These are phyloP conservation scores for Cercospora brassicicola DNA, from an alignment of 2,329 filamentous ascomycete genomes.

Conservation along the genomic window DNA sequence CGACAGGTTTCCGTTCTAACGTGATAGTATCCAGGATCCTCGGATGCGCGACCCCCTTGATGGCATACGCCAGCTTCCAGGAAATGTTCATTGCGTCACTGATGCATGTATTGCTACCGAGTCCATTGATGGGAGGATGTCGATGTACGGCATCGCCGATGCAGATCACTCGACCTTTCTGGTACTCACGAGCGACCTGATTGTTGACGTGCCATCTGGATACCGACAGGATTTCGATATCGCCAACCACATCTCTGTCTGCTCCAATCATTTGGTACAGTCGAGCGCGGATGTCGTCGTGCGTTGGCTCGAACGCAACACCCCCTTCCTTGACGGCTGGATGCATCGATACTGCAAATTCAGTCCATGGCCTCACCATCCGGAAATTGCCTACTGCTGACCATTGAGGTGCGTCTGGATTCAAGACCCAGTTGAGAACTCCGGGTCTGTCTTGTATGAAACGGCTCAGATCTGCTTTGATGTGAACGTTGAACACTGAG, in stretches of 20 bases:
- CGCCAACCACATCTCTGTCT: conserved; percentile 38
- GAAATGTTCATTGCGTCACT: conserved; percentile 41
- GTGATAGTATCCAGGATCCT: conserved; percentile 34
- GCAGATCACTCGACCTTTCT: conserved; percentile 51
- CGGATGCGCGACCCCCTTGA: conserved; percentile 28
- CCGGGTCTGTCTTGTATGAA: conserved; percentile 48
- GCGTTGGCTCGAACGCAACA: conserved; percentile 42
- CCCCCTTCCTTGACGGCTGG: conserved; percentile 33
- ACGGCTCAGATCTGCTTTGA: conserved; percentile 49
- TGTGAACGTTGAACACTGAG: conserved; percentile 45
- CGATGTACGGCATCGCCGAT: conserved; percentile 60
- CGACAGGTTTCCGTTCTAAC: conserved; percentile 39
- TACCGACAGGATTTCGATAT: conserved; percentile 42
- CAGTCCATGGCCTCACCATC: conserved; percentile 62
- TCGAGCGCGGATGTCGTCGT: conserved; percentile 45
- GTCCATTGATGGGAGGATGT: conserved; percentile 58
- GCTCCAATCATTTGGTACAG: conserved; percentile 51
- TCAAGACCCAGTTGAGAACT: conserved; percentile 58
- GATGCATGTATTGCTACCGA: conserved; percentile 58
- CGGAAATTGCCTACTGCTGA: conserved; percentile 52
- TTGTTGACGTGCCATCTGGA: conserved; percentile 60
- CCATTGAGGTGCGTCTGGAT: conserved; percentile 53
- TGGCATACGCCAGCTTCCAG: conserved; percentile 39
- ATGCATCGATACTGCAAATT: conserved; percentile 55
- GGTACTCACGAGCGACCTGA: conserved; percentile 56